These are phyloP conservation scores for Fraxinus angustifolia DNA, from an alignment of 305 asterid species.

Conservation along the genomic window DNA sequence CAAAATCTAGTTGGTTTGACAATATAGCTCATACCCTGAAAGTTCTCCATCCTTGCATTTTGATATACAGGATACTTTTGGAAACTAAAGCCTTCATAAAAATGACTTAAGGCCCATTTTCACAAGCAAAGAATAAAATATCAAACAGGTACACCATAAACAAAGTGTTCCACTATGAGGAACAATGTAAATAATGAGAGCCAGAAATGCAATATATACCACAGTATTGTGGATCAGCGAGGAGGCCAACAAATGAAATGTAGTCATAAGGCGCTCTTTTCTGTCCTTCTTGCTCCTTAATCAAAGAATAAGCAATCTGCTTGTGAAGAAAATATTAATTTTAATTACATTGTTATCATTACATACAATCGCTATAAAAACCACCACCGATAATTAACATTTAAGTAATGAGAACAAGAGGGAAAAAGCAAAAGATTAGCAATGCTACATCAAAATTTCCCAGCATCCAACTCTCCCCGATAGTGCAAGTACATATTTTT, in stretches of 20 bases:
- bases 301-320: constrained; percentile 92
- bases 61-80: not conserved
- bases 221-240: constrained; percentile 85
- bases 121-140: constrained; percentile 15
- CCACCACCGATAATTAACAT: not conserved
- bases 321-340: constrained; percentile 20
- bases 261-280: constrained; percentile 61
- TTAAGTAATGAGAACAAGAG: constrained; percentile 17
- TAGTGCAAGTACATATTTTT: not conserved
- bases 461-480: constrained; percentile 5
- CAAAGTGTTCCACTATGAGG: constrained; percentile 9
- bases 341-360: not conserved
- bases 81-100: not conserved
- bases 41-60: constrained; percentile 17
- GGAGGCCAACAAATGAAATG: constrained; percentile 86
- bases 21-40: constrained; percentile 10
- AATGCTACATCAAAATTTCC: not conserved
- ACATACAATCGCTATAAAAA: not conserved
- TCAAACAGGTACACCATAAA: not conserved
- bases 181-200: not conserved
- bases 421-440: not conserved
- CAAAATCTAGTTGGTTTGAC: not conserved
- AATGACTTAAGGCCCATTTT: not conserved
- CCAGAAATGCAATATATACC: constrained; percentile 45
- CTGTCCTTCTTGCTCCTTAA: constrained; percentile 91